Evolutionary conservation across 768 basidiomycete genomes (phyloP), one percentile per base, ranked within the genome.

Genomic region (Cubamyces sp.): DNA sequence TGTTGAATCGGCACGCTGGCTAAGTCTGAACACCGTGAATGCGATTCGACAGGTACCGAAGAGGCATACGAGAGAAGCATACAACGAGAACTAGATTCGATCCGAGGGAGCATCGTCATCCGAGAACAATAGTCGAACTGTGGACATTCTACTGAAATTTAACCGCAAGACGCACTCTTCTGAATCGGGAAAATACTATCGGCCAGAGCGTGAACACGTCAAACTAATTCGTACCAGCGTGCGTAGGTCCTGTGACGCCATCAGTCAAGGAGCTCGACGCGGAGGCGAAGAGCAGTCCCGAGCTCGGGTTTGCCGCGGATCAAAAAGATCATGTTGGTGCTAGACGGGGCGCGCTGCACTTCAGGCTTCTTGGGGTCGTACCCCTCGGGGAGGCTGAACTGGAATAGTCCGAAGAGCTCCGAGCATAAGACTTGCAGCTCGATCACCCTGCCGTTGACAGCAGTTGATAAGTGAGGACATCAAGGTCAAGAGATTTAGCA

Each of bases 391-490:
- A 74, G 66, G 9, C 65, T 54, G 51, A 74, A 75, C 42, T 71
- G 65, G 64, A 77, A 77, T 23, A 70, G 70, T 60, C 73, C 72
- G 23, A 77, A 40, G 15, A 77, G 68, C n/a, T 74, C 73, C 2
- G 69, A 64, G 14, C 70, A 49, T 25, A 77, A 62, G 12, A 69
- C 70, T 52, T 76, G 75, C 64, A 71, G 68, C 54, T 77, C 75
- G 21, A 74, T 66, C 15, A 74, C 63, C 15, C 23, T 62, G 51
- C 2, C 21, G 7, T 3, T 3, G 4, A 42, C 16, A 21, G 2
- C 4, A n/a, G 9, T 5, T 18, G 9, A 26, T n/a, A 52, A 15
- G 2, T 23, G 18, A 8, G 37, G 18, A 12, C 4, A n/a, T 2
- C n/a, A 7, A 39, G 0, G 5, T 15, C 3, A 6, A 5, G 12